Conservation (phyloP, 1,284 basidiomycete species). For the Trichosporon faecale region DNA sequence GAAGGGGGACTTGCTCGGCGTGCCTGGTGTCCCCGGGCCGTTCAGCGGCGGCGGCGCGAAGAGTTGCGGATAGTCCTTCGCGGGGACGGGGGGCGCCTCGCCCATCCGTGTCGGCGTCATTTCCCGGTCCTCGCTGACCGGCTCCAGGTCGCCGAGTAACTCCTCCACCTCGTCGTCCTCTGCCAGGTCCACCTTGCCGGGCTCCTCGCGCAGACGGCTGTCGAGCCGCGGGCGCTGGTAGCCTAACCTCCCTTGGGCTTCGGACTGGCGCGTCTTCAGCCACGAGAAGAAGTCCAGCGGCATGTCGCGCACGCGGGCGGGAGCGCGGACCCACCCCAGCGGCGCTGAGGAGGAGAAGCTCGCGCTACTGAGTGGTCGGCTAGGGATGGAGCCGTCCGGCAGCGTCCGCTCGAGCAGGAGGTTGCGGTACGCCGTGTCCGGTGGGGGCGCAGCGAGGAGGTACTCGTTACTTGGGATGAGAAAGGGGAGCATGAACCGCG, state of each 20-base stretch:
- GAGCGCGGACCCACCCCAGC: constrained; percentile 35
- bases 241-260: constrained; percentile 5
- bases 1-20: background rate
- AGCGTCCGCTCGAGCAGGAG: constrained; percentile 30
- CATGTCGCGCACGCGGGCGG: constrained; percentile 22
- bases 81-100: background rate
- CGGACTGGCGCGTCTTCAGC: constrained; percentile 38
- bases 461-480: constrained; percentile 73
- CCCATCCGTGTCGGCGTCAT: constrained; percentile 10
- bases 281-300: constrained; percentile 45
- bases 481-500: constrained; percentile 85
- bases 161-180: constrained; percentile 17
- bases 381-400: constrained; percentile 26
- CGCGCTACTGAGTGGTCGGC: constrained; percentile 37
- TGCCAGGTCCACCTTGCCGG: constrained; percentile 20
- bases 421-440: constrained; percentile 41
- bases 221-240: background rate
- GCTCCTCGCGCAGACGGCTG: constrained; percentile 15
- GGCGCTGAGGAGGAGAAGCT: constrained; percentile 41
- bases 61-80: background rate
- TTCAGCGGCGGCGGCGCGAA: background rate
- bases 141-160: constrained; percentile 1
- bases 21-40: background rate
- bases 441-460: constrained; percentile 61
- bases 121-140: background rate